Conservation (phyloP, 768 basidiomycete species). For the Ramaria sp. region DNA sequence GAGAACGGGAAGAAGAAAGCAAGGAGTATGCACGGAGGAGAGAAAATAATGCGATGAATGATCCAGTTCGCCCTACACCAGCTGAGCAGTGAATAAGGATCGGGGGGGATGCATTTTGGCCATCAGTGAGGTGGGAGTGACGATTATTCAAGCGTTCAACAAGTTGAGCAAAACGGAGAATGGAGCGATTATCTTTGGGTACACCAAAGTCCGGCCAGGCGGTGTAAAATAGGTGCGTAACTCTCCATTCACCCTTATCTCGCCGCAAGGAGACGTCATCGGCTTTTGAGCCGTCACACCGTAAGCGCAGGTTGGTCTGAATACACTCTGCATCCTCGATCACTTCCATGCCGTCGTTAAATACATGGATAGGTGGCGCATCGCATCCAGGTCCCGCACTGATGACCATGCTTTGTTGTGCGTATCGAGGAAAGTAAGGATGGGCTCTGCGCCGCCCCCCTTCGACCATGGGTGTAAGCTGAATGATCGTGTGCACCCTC, state of each 20-base stretch:
- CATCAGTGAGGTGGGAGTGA: conserved; percentile 14
- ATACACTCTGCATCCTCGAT: conserved; percentile 52
- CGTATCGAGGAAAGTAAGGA: conserved; percentile 61
- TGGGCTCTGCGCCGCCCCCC: conserved; percentile 62
- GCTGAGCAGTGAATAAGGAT: conserved; percentile 80
- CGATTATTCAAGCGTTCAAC: conserved; percentile 49
- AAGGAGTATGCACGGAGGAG: conserved; percentile 54
- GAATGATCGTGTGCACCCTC: conserved; percentile 61
- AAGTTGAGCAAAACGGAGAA: conserved; percentile 49
- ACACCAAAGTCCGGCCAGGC: conserved; percentile 85
- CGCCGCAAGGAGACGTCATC: conserved; percentile 16
- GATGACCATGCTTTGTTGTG: conserved; percentile 25
- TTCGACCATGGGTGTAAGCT: conserved; percentile 70
- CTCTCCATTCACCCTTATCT: conserved; percentile 31
- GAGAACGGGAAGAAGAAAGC: conserved; percentile 23
- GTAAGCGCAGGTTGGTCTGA: conserved; percentile 48
- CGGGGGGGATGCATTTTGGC: conserved; percentile 53
- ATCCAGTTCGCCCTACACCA: conserved; percentile 78
- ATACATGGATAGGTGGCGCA: conserved; percentile 43
- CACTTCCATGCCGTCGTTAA: conserved; percentile 34
- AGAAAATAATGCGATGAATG: conserved; percentile 74
- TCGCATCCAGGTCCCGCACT: conserved; percentile 33
- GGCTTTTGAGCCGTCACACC: conserved; percentile 16
- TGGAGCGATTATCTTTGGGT: conserved; percentile 52
- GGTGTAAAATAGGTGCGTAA: conserved; percentile 62